Conservation (phyloP, 164 flowering plant species). For the Umbilicus rupestris region DNA sequence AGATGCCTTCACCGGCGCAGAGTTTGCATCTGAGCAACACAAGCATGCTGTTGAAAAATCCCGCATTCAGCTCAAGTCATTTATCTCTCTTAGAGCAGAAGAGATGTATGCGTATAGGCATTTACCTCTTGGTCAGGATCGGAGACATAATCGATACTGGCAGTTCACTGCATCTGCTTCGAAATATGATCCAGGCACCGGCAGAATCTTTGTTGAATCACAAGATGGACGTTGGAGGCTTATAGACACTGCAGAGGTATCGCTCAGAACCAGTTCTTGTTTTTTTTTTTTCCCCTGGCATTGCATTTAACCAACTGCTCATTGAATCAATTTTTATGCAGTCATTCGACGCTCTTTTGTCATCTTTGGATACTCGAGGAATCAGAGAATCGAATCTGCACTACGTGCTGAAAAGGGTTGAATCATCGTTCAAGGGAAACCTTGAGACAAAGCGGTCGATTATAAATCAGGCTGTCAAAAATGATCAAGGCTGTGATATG, state of each 20-base stretch:
- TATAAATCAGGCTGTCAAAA: conserved; percentile 6
- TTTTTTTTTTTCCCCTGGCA: not conserved
- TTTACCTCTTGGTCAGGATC: conserved; percentile 93
- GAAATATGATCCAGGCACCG: conserved; percentile 76
- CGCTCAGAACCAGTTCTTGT: not conserved
- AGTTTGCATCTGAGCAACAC: conserved; percentile 42
- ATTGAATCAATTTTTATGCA: conserved; percentile 19
- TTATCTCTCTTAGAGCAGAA: conserved; percentile 76
- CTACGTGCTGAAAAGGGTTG: conserved; percentile 67
- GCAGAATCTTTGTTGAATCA: conserved; percentile 76
- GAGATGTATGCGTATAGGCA: conserved; percentile 81
- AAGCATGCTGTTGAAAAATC: conserved; percentile 66
- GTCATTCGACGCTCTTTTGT: conserved; percentile 79
- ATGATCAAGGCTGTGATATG: conserved; percentile 19
- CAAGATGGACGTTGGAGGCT: conserved; percentile 76
- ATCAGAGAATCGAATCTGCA: conserved; percentile 77
- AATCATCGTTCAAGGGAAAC: conserved; percentile 56
- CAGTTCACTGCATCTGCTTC: conserved; percentile 77
- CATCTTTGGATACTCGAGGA: conserved; percentile 82
- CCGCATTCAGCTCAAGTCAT: conserved; percentile 69
- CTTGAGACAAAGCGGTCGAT: conserved; percentile 21
- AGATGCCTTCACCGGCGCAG: conserved; percentile 31
- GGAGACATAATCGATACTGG: conserved; percentile 89
- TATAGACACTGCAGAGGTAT: conserved; percentile 83
- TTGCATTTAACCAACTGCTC: not conserved